Evolutionary conservation across 108 stramenopile species (phyloP).

Genomic region (Hondaea fermentalgiana): DNA sequence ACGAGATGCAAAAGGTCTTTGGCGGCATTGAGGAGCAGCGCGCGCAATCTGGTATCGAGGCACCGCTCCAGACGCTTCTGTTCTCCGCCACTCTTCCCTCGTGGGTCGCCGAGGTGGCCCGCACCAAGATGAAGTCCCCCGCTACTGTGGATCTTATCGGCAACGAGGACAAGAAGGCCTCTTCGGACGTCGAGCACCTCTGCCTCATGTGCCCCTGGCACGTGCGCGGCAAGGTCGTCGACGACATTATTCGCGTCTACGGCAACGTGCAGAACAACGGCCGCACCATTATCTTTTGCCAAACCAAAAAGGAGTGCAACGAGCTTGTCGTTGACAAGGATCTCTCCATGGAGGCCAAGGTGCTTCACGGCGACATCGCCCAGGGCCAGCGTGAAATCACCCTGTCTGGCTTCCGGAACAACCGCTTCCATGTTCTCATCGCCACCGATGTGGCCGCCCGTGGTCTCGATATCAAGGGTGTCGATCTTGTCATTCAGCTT

Average conservation of each 20-base stretch:
- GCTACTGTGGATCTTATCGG: conserved; percentile 78
- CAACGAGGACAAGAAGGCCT: conserved; percentile 59
- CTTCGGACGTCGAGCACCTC: conserved; percentile 84
- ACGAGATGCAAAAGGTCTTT: conserved; percentile 89
- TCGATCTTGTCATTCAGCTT: conserved; percentile 88
- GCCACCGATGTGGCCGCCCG: conserved; percentile 99
- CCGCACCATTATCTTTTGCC: conserved; percentile 92
- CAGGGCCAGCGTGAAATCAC: conserved; percentile 96
- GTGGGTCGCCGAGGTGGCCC: conserved; percentile 86
- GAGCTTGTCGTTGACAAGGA: conserved; percentile 77
- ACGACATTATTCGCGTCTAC: conserved; percentile 68
- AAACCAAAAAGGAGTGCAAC: conserved; percentile 84
- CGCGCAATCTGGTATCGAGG: neutral
- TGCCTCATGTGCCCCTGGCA: conserved; percentile 86
- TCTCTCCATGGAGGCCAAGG: conserved; percentile 77
- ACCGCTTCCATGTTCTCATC: conserved; percentile 87
- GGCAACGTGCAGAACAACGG: conserved; percentile 79
- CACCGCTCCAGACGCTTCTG: conserved; percentile 69
- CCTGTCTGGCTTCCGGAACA: conserved; percentile 81
- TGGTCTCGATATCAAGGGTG: conserved; percentile 93
- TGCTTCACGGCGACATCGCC: conserved; percentile 97
- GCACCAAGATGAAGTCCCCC: conserved; percentile 72
- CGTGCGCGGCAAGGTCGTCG: conserved; percentile 68
- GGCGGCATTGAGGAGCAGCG: conserved; percentile 60
- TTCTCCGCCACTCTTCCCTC: conserved; percentile 96